These are phyloP conservation scores for Malassezia arunalokei DNA, from an alignment of 1,284 basidiomycete genomes.

Conservation along the genomic window DNA sequence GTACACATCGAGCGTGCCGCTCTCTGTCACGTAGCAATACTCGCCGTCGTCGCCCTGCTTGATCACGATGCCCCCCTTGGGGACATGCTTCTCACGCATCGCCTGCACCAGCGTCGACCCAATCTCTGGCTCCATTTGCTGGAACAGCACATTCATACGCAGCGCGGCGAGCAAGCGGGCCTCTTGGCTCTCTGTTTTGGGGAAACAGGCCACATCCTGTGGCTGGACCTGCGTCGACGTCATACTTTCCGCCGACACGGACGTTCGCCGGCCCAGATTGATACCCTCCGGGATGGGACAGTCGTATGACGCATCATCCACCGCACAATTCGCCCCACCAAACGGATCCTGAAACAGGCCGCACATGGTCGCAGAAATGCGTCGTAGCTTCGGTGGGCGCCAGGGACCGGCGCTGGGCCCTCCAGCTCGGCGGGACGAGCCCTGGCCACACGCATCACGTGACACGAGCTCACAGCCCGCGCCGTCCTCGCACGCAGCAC, in stretches of 20 bases:
- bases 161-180: slow-evolving; percentile 76
- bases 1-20: slow-evolving; percentile 74
- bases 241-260: slow-evolving; percentile 94
- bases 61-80: slow-evolving; percentile 70
- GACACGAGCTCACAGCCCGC: no score
- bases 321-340: neutral
- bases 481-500: no score
- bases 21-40: slow-evolving; percentile 94
- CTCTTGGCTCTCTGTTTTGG: slow-evolving; percentile 74
- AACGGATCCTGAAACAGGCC: slow-evolving; percentile 2
- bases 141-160: slow-evolving; percentile 80
- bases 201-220: slow-evolving; percentile 24
- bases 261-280: slow-evolving; percentile 79
- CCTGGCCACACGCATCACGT: no score
- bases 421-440: no score
- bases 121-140: slow-evolving; percentile 91
- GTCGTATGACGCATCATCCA: neutral
- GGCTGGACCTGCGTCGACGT: slow-evolving; percentile 50
- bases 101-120: slow-evolving; percentile 81
- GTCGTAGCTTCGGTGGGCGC: no score
- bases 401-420: no score
- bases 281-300: slow-evolving; percentile 49
- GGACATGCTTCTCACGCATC: slow-evolving; percentile 76
- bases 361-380: neutral
- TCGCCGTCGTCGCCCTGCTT: slow-evolving; percentile 93